These are phyloP conservation scores for Alternaria incomplexa DNA, from an alignment of 2,329 filamentous ascomycete species.

Conservation along the genomic window DNA sequence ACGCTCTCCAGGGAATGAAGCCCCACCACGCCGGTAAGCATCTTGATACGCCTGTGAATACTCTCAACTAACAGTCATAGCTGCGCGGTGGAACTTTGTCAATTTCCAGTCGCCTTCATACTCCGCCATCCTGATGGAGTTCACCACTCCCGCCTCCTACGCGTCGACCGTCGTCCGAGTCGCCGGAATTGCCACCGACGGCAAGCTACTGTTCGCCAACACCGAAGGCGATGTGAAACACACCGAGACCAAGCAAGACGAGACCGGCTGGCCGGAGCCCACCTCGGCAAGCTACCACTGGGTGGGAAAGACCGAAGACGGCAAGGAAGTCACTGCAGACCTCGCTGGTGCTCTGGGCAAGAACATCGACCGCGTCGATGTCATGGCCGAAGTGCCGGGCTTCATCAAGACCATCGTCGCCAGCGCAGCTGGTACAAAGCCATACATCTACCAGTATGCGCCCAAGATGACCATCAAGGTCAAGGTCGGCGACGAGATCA, in stretches of 20 bases:
- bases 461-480: constrained; percentile 79
- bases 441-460: constrained; percentile 95
- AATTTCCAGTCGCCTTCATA: constrained; percentile 87
- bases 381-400: constrained; percentile 94
- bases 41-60: background rate
- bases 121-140: constrained; percentile 95
- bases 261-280: constrained; percentile 90
- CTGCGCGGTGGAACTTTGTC: constrained; percentile 90
- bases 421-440: constrained; percentile 86
- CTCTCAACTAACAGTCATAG: constrained; percentile 45
- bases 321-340: constrained; percentile 71
- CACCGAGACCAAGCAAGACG: constrained; percentile 72
- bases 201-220: constrained; percentile 77
- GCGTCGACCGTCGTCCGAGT: constrained; percentile 83
- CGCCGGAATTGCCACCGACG: constrained; percentile 81
- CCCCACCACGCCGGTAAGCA: constrained; percentile 84
- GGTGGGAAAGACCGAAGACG: constrained; percentile 78
- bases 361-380: constrained; percentile 82
- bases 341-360: constrained; percentile 73
- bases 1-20: constrained; percentile 97
- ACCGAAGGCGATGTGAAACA: constrained; percentile 71
- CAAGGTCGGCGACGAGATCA: constrained; percentile 81
- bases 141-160: constrained; percentile 90
- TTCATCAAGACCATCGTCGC: constrained; percentile 96
- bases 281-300: constrained; percentile 76